These are phyloP conservation scores for Russula earlei DNA, from an alignment of 768 basidiomycete species.

Conservation along the genomic window DNA sequence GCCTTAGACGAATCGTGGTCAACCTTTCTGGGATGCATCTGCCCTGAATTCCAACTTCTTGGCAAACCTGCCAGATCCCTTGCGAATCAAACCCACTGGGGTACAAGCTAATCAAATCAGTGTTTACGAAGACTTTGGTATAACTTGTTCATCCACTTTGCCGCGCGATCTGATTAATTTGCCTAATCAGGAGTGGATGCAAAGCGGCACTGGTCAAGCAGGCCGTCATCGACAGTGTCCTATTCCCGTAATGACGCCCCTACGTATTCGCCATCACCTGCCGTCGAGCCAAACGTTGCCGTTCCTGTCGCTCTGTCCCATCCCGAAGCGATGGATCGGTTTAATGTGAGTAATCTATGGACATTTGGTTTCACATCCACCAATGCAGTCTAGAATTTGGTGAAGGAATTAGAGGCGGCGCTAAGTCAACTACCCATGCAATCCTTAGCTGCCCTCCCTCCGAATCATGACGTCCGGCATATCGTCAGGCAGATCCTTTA, in stretches of 20 bases:
- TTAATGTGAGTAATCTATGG: conserved; percentile 42
- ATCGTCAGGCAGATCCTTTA: conserved; percentile 76
- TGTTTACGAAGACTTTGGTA: conserved; percentile 95
- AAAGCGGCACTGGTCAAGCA: conserved; percentile 47
- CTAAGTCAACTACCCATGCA: conserved; percentile 66
- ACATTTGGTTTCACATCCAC: background rate
- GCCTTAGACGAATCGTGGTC: conserved; percentile 48
- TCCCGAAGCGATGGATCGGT: conserved; percentile 84
- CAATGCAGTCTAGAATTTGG: conserved; percentile 29
- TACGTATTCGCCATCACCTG: conserved; percentile 53
- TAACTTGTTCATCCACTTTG: background rate
- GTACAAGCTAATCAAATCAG: conserved; percentile 71
- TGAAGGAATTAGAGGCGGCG: conserved; percentile 69
- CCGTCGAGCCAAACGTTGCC: conserved; percentile 41
- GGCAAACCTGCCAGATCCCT: conserved; percentile 71
- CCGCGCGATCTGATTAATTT: background rate
- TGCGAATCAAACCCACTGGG: conserved; percentile 77
- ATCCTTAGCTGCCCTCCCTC: conserved; percentile 59
- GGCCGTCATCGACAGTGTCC: conserved; percentile 64
- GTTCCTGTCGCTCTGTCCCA: conserved; percentile 45
- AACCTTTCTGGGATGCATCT: conserved; percentile 84
- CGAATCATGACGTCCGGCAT: conserved; percentile 79
- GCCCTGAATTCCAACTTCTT: conserved; percentile 64
- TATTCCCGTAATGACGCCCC: conserved; percentile 43
- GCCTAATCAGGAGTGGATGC: conserved; percentile 38